phyloP scores from a whole-genome alignment of 768 basidiomycete species.

The Baorangia bicolor region DNA sequence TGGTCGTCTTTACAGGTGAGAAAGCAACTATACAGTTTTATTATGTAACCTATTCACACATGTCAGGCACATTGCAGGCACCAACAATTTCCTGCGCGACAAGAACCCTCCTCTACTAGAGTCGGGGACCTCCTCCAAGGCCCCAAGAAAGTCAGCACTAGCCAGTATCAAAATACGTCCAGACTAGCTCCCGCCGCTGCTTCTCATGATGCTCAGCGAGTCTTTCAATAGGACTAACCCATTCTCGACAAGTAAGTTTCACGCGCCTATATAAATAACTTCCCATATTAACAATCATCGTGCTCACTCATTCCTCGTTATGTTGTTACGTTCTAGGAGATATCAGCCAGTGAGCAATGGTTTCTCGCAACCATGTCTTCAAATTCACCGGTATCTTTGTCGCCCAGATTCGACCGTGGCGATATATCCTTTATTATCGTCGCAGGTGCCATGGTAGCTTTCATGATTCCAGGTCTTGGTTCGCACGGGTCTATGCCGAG shows the following conservation, averaged over 20 bases:
- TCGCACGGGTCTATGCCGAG: slow-evolving; percentile 9
- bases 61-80: no score
- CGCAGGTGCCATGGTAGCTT: slow-evolving; percentile 66
- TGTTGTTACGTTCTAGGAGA: slow-evolving; percentile 21
- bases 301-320: slow-evolving; percentile 5
- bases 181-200: neutral
- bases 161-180: neutral
- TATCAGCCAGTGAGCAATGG: slow-evolving; percentile 26
- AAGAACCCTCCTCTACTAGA: no score
- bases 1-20: no score
- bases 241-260: slow-evolving; percentile 17
- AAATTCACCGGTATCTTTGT: slow-evolving; percentile 3
- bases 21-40: no score
- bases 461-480: slow-evolving; percentile 81
- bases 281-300: neutral
- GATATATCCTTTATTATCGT: slow-evolving; percentile 71
- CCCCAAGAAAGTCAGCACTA: neutral
- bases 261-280: neutral
- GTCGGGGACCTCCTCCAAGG: neutral
- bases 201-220: slow-evolving; percentile 10
- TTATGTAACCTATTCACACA: no score
- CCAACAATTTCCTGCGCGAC: no score
- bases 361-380: neutral
- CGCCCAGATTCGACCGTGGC: slow-evolving; percentile 61
- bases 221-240: neutral